Conservation (phyloP, 768 basidiomycete species). For the Russula abietina region DNA sequence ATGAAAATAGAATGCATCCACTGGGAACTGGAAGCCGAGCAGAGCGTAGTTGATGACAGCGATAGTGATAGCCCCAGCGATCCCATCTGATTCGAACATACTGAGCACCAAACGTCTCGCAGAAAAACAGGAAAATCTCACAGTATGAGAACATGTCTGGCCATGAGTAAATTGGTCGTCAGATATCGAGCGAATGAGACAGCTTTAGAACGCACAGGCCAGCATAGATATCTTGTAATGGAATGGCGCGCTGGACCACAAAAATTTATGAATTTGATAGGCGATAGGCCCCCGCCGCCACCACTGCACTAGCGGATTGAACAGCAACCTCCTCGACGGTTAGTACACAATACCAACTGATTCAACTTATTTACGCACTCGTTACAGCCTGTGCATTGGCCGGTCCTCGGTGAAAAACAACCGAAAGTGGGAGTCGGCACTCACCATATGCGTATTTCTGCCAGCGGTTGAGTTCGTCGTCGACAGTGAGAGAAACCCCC, state of each 20-base stretch:
- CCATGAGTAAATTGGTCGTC: background rate
- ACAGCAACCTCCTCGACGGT: slow-evolving; percentile 38
- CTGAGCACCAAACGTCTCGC: background rate
- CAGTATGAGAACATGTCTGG: slow-evolving; percentile 50
- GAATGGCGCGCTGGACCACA: slow-evolving; percentile 57
- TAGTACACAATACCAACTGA: slow-evolving; percentile 30
- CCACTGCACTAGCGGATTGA: slow-evolving; percentile 81
- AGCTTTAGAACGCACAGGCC: slow-evolving; percentile 37
- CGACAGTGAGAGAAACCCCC: slow-evolving; percentile 82
- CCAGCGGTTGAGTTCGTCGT: slow-evolving; percentile 90
- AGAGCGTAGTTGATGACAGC: slow-evolving; percentile 67
- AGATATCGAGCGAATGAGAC: background rate
- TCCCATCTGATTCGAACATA: slow-evolving; percentile 36
- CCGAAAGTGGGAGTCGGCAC: slow-evolving; percentile 22
- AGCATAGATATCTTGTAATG: slow-evolving; percentile 51
- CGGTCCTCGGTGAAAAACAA: background rate
- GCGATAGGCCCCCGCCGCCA: slow-evolving; percentile 76
- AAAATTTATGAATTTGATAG: slow-evolving; percentile 65
- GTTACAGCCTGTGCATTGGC: slow-evolving; percentile 44
- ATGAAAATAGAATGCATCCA: slow-evolving; percentile 73
- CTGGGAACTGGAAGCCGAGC: slow-evolving; percentile 64
- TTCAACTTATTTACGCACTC: slow-evolving; percentile 33
- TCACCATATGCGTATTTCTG: slow-evolving; percentile 79
- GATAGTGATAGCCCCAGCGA: slow-evolving; percentile 62
- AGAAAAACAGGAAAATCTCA: slow-evolving; percentile 28